phyloP scores from a whole-genome alignment of 2,329 filamentous ascomycete species.

The Venturia oleaginea region DNA sequence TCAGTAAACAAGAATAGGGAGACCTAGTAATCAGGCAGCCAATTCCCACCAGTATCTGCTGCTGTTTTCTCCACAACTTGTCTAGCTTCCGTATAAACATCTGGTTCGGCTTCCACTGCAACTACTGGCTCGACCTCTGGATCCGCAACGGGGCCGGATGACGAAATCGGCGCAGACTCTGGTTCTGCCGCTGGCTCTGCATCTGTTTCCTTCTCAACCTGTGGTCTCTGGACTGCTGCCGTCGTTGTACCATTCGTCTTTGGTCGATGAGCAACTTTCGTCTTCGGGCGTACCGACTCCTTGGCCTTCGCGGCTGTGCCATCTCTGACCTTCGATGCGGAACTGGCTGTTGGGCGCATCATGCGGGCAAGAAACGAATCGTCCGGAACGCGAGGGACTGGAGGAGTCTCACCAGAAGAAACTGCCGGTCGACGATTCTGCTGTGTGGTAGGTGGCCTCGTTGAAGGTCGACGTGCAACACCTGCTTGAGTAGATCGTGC shows the following conservation, averaged over 20 bases:
- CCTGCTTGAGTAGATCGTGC: constrained; percentile 25
- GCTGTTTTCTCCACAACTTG: too few species aligned
- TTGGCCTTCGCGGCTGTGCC: background rate
- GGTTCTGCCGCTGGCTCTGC: background rate
- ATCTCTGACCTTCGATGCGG: constrained; percentile 57
- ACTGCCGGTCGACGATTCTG: background rate
- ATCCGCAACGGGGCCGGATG: background rate
- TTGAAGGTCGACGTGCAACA: background rate
- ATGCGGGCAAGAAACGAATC: constrained; percentile 67
- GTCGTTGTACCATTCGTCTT: background rate
- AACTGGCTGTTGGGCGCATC: constrained; percentile 67
- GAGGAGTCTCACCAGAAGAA: background rate
- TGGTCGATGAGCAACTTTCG: background rate
- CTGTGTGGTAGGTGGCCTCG: background rate
- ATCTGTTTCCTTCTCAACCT: background rate
- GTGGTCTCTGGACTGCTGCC: background rate
- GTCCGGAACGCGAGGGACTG: background rate
- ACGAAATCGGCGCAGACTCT: background rate
- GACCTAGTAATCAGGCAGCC: background rate
- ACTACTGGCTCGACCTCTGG: background rate
- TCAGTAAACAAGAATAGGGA: background rate
- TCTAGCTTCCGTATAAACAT: background rate
- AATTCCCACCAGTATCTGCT: background rate
- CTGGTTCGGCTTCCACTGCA: background rate
- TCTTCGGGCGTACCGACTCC: background rate